These are phyloP conservation scores for Glycyrrhiza uralensis DNA, from an alignment of 306 rosid species.

Conservation along the genomic window DNA sequence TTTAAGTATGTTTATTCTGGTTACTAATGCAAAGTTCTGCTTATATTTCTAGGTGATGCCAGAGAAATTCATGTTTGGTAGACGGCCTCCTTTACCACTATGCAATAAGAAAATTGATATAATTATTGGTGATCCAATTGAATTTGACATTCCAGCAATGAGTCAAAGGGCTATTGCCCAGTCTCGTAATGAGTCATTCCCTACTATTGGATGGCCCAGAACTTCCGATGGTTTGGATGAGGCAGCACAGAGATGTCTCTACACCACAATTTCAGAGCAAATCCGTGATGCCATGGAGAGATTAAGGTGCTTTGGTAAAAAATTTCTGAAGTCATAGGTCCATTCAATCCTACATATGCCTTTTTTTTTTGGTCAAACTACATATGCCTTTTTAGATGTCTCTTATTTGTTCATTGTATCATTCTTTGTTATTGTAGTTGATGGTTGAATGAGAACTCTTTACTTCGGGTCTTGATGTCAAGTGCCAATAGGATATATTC, in stretches of 20 bases:
- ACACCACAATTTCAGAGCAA: constrained; percentile 58
- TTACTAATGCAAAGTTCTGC: constrained; percentile 21
- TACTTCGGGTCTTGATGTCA: not conserved
- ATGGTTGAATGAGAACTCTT: not conserved
- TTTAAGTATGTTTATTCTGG: constrained; percentile 23
- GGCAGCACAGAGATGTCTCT: constrained; percentile 72
- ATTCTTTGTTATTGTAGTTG: constrained; percentile 30
- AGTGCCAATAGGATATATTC: not conserved
- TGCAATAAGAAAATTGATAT: constrained; percentile 67
- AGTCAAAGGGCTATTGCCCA: constrained; percentile 54
- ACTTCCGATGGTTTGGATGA: constrained; percentile 59
- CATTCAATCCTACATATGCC: not conserved
- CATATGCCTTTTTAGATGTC: not conserved
- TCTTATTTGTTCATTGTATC: constrained; percentile 3
- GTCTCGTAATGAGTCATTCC: constrained; percentile 41
- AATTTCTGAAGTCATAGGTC: constrained; percentile 24
- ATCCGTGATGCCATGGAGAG: constrained; percentile 68
- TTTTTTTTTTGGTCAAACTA: not conserved
- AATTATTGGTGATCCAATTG: constrained; percentile 74
- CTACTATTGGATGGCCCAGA: constrained; percentile 62
- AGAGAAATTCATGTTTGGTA: constrained; percentile 61
- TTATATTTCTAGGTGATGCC: constrained; percentile 77
- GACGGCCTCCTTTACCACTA: constrained; percentile 77
- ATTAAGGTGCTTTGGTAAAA: constrained; percentile 44
- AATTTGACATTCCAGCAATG: constrained; percentile 64